Percentiles rank a stretch among this genome's conserved stretches.
These are phyloP conservation scores for Ceratocystis albifundus DNA, from an alignment of 2,329 filamentous ascomycete genomes.

Conservation along the genomic window DNA sequence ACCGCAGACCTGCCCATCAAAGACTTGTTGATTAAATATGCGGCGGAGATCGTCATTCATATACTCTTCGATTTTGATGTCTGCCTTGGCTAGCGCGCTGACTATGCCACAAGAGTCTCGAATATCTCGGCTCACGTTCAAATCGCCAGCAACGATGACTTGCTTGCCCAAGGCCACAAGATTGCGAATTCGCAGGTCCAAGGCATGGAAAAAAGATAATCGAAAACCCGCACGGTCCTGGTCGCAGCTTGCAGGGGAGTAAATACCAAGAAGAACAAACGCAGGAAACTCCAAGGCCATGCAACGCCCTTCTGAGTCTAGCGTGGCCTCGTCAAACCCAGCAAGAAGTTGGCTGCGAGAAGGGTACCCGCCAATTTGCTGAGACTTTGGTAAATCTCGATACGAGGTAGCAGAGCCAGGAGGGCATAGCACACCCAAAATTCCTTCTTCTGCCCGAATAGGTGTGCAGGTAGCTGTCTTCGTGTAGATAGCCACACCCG, in stretches of 20 bases:
- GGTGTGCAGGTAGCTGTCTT: constrained; percentile 75
- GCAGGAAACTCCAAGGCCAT: constrained; percentile 86
- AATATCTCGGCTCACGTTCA: constrained; percentile 63
- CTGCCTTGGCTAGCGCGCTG: constrained; percentile 60
- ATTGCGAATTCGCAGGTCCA: constrained; percentile 79
- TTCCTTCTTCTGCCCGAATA: constrained; percentile 84
- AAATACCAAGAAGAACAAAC: constrained; percentile 86
- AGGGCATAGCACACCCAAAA: constrained; percentile 64
- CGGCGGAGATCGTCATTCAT: constrained; percentile 59
- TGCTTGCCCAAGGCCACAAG: constrained; percentile 68
- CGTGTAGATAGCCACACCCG: constrained; percentile 90
- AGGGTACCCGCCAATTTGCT: constrained; percentile 85
- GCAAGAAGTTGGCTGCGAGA: constrained; percentile 52
- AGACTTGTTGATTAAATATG: constrained; percentile 75
- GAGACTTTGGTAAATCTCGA: constrained; percentile 57
- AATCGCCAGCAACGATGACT: constrained; percentile 74
- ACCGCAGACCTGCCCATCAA: constrained; percentile 44
- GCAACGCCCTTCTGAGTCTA: constrained; percentile 87
- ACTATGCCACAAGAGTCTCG: constrained; percentile 66
- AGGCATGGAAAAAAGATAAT: constrained; percentile 61
- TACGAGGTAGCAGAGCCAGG: constrained; percentile 61
- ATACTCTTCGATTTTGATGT: constrained; percentile 58
- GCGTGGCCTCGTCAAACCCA: constrained; percentile 52
- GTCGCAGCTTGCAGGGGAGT: constrained; percentile 81
- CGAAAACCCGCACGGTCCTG: constrained; percentile 75